Evolutionary conservation across 306 rosid species (phyloP).

Genomic region (Gleditsia sinensis): DNA sequence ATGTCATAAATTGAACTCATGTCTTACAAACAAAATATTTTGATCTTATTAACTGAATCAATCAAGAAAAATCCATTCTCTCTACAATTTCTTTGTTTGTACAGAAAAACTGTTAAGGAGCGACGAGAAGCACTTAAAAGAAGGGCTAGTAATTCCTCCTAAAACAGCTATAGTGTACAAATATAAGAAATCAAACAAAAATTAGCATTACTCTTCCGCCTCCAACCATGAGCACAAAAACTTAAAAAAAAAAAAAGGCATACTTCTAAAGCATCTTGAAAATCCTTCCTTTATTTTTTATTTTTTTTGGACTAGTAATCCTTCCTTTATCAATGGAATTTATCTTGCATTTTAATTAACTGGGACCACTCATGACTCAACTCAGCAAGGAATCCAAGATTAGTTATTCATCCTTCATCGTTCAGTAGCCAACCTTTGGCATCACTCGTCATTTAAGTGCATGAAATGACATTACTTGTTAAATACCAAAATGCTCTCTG

Average conservation of each 20-base stretch:
- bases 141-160: not conserved
- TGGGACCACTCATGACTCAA: not conserved
- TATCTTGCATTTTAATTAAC: not conserved
- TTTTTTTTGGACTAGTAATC: no score
- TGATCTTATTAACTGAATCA: no score
- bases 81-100: no score
- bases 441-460: conserved; percentile 25
- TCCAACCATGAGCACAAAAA: not conserved
- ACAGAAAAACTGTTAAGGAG: not conserved
- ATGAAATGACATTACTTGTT: conserved; percentile 33
- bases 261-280: no score
- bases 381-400: not conserved
- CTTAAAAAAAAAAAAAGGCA: not conserved
- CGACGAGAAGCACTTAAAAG: not conserved
- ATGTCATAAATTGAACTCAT: no score
- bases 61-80: no score
- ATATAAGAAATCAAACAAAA: not conserved
- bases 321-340: not conserved
- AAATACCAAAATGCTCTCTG: conserved; percentile 14
- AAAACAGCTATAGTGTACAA: not conserved
- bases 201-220: not conserved
- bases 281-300: no score
- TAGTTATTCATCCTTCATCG: not conserved
- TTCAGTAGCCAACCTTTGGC: not conserved
- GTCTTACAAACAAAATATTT: no score